These are phyloP conservation scores for Lasiodiplodia sp. DNA, from an alignment of 2,329 filamentous ascomycete species.

Conservation along the genomic window DNA sequence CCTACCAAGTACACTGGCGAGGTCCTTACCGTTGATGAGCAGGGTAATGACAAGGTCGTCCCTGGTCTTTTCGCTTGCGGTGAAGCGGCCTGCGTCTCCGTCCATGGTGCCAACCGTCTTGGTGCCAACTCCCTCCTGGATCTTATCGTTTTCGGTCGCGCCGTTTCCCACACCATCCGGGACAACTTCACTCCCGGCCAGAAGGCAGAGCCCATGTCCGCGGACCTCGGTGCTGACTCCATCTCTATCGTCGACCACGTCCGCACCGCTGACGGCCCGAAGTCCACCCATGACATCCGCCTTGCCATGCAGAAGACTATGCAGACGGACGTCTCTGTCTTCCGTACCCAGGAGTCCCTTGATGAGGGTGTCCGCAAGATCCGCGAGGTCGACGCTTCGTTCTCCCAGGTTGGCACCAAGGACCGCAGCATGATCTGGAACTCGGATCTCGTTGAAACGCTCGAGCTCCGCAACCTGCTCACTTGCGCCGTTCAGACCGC, in stretches of 20 bases:
- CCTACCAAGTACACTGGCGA: constrained; percentile 97
- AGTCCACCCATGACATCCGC: constrained; percentile 87
- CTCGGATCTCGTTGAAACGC: constrained; percentile 93
- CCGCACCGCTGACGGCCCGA: constrained; percentile 82
- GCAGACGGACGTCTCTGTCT: constrained; percentile 96
- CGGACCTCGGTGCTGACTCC: constrained; percentile 87
- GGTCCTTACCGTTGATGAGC: constrained; percentile 85
- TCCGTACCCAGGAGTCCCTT: constrained; percentile 91
- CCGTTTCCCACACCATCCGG: constrained; percentile 95
- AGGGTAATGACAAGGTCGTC: constrained; percentile 90
- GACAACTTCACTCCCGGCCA: constrained; percentile 89
- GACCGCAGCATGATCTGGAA: constrained; percentile 99
- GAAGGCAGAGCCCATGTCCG: constrained; percentile 78
- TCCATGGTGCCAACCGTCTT: constrained; percentile 97
- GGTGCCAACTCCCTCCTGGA: constrained; percentile 98
- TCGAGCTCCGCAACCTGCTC: constrained; percentile 86
- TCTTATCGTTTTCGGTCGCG: constrained; percentile 96
- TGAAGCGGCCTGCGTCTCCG: constrained; percentile 96
- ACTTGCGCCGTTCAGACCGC: constrained; percentile 98
- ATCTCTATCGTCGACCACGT: constrained; percentile 87
- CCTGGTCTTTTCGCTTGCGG: constrained; percentile 95
- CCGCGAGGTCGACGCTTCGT: constrained; percentile 80
- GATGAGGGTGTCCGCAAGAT: constrained; percentile 94
- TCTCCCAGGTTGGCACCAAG: constrained; percentile 88
- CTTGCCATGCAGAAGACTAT: constrained; percentile 97